A percentile compares a stretch with the other conserved stretches of the same genome.
Conservation (phyloP, 805 yeast species). For the Aciculoconidium aculeatum region DNA sequence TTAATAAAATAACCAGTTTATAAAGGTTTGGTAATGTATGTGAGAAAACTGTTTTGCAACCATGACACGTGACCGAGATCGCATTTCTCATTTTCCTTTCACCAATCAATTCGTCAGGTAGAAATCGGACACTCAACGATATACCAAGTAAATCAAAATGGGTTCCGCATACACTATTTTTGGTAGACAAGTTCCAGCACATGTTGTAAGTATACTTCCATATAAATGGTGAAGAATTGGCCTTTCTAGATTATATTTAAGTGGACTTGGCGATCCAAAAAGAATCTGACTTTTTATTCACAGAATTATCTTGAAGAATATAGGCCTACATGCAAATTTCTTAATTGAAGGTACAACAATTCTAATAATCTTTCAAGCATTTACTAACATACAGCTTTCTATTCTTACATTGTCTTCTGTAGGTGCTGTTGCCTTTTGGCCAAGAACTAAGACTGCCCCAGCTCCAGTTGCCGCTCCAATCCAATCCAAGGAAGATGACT, state of each 20-base stretch:
- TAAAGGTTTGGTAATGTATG: too few relatives aligned
- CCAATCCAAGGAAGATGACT: conserved; percentile 34
- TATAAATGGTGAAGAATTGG: too few relatives aligned
- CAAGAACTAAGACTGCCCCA: conserved; percentile 21
- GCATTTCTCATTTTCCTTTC: too few relatives aligned
- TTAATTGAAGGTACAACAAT: too few relatives aligned
- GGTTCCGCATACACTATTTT: conserved; percentile 38
- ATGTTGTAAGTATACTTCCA: conserved; percentile 30
- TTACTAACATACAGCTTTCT: conserved; percentile 29
- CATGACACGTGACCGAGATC: too few relatives aligned
- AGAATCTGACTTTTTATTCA: neutral
- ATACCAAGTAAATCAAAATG: conserved; percentile 24
- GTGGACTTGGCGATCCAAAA: too few relatives aligned
- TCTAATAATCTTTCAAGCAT: neutral
- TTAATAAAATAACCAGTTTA: too few relatives aligned
- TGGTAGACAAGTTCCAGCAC: conserved; percentile 42
- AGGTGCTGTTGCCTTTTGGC: conserved; percentile 33
- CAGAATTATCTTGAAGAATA: neutral
- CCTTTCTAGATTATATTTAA: too few relatives aligned
- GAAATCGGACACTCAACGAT: too few relatives aligned
- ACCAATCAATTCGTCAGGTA: too few relatives aligned
- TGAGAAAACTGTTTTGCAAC: too few relatives aligned
- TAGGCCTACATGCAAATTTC: too few relatives aligned
- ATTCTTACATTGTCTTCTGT: conserved; percentile 36
- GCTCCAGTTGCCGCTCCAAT: conserved; percentile 18